A percentile compares a stretch with the other conserved stretches of the same genome.
Evolutionary conservation across 2,329 filamentous ascomycete species (phyloP).

Genomic region (Exophiala calicioides): DNA sequence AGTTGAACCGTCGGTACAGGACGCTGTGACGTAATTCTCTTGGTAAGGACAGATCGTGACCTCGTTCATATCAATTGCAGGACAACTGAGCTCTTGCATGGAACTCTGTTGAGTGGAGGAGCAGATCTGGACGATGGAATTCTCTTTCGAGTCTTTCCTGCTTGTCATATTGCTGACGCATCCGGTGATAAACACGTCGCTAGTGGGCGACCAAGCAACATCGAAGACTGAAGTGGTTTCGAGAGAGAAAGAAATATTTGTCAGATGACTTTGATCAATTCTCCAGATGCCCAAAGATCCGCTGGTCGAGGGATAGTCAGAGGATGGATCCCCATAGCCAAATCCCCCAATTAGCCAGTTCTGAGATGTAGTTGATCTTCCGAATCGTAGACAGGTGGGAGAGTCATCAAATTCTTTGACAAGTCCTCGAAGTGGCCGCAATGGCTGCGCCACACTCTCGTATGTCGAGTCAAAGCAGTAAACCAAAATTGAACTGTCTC

Average conservation of each 20-base stretch:
- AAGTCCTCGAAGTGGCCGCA: conserved; percentile 33
- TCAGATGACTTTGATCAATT: conserved; percentile 42
- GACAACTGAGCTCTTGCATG: conserved; percentile 55
- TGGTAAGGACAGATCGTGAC: conserved; percentile 52
- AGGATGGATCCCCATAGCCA: conserved; percentile 43
- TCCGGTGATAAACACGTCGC: conserved; percentile 56
- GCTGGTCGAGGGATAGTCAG: conserved; percentile 39
- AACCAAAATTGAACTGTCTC: conserved; percentile 38
- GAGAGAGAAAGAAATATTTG: conserved; percentile 44
- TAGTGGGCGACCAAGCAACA: conserved; percentile 56
- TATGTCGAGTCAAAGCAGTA: conserved; percentile 32
- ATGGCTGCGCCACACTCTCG: not conserved
- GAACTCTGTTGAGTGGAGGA: conserved; percentile 42
- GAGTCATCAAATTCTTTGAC: conserved; percentile 32
- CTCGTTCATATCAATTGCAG: conserved; percentile 63
- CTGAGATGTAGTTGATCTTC: conserved; percentile 38
- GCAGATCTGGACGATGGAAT: conserved; percentile 56
- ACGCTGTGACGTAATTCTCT: conserved; percentile 56
- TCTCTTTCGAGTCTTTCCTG: conserved; percentile 35
- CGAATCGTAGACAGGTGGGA: conserved; percentile 53
- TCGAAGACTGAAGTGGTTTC: conserved; percentile 60
- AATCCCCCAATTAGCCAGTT: conserved; percentile 58
- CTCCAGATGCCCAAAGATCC: conserved; percentile 60
- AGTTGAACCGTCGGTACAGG: conserved; percentile 60
- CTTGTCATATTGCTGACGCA: conserved; percentile 34